Evolutionary conservation across 2,329 filamentous ascomycete species (phyloP).

Genomic region (Knufia fluminis): DNA sequence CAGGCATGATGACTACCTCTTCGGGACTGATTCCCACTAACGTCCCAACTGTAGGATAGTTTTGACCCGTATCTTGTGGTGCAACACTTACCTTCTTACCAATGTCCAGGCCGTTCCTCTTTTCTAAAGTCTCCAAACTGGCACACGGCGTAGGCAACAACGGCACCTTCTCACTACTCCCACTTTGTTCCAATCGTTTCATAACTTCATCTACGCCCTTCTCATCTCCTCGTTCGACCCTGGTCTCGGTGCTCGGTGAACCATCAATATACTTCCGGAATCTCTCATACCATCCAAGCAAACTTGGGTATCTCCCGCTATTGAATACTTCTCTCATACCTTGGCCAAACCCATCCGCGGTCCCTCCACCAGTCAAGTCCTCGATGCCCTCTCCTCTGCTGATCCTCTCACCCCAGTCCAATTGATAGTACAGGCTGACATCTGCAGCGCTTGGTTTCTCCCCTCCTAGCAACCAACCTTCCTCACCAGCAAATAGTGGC

Average conservation of each 20-base stretch:
- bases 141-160: slow-evolving; percentile 14
- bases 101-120: slow-evolving; percentile 13
- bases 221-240: slow-evolving; percentile 13
- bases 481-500: slow-evolving; percentile 10
- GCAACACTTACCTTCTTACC: slow-evolving; percentile 15
- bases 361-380: slow-evolving; percentile 16
- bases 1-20: slow-evolving; percentile 17
- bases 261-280: slow-evolving; percentile 12
- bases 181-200: slow-evolving; percentile 32
- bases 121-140: slow-evolving; percentile 12
- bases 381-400: slow-evolving; percentile 15
- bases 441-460: slow-evolving; percentile 15
- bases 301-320: slow-evolving; percentile 14
- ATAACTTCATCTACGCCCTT: slow-evolving; percentile 8
- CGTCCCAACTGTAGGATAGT: slow-evolving; percentile 15
- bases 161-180: slow-evolving; percentile 29
- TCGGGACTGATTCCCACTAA: slow-evolving; percentile 17
- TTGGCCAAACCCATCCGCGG: slow-evolving; percentile 14
- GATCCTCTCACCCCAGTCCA: slow-evolving; percentile 22
- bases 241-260: slow-evolving; percentile 14
- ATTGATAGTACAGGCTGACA: slow-evolving; percentile 17
- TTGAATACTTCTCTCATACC: slow-evolving; percentile 16
- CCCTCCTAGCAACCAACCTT: slow-evolving; percentile 3
- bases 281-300: slow-evolving; percentile 16
- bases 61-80: slow-evolving; percentile 19